These are phyloP conservation scores for Backusella circina DNA, from an alignment of 192 early-diverging fungal genomes.

Conservation along the genomic window DNA sequence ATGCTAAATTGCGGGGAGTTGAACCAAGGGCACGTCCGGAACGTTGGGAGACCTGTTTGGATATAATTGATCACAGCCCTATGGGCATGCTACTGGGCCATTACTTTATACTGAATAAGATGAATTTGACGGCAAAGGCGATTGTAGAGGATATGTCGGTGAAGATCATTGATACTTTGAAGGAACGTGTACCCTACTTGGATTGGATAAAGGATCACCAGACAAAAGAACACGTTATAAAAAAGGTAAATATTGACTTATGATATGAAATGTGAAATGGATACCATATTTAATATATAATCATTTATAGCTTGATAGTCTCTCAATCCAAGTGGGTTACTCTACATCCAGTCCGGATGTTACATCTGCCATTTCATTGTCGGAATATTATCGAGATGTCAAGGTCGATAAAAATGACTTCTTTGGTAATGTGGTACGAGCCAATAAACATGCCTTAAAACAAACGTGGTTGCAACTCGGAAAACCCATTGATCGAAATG, in stretches of 20 bases:
- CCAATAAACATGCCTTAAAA: constrained; percentile 28
- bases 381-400: constrained; percentile 9
- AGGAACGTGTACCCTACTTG: not conserved
- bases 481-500: constrained; percentile 37
- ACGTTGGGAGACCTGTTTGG: constrained; percentile 38
- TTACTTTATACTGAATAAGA: constrained; percentile 34
- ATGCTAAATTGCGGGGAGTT: constrained; percentile 39
- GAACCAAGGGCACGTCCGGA: constrained; percentile 38
- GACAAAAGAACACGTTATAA: not conserved
- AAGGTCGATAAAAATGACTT: not conserved
- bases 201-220: not conserved
- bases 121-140: not conserved
- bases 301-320: not conserved
- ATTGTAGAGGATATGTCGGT: not conserved
- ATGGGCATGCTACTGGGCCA: constrained; percentile 40
- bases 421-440: not conserved
- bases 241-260: not conserved
- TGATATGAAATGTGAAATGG: not conserved
- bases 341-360: constrained; percentile 6
- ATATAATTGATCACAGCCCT: constrained; percentile 21
- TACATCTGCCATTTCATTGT: not conserved
- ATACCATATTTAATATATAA: not conserved
- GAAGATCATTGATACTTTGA: not conserved
- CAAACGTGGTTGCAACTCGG: constrained; percentile 20
- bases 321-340: constrained; percentile 10